Evolutionary conservation across 2,329 filamentous ascomycete genomes (phyloP), one percentile per base, ranked within the genome.

Genomic region (Fusarium buxicola): DNA sequence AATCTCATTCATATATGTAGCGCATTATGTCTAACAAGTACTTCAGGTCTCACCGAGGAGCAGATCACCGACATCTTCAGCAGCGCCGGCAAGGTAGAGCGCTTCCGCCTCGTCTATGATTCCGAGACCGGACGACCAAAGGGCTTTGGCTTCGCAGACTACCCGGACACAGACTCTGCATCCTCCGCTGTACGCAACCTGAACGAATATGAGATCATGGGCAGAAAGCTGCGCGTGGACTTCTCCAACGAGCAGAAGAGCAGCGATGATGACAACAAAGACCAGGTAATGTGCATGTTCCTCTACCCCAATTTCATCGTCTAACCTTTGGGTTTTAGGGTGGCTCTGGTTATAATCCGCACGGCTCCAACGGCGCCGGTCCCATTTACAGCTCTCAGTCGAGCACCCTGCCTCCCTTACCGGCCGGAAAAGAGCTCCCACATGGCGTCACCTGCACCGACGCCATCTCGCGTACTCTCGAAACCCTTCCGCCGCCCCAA

Each of bases 101-200:
- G 91, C 75, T 98, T 98, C 76, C 88, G 94, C 48, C 85, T 98
- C 44, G 94, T 98, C 65, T 96, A 97, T 78, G 96, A 98, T 80
- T 91, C 93, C 49, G 94, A 98, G 73, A 97, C 94, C 3, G 94
- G 94, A 36, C 89, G 92, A 54, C 94, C 95, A 1, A 98, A 97
- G 77, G 95, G 95, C 15, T 99, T 97, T 75, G 95, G 95, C 31
- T 99, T 98, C 72, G 92, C 94, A 72, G 94, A 98, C 75, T 99
- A 96, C 74, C 91, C 92, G 52, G 95, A 98, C 73, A 89, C 35
- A 88, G 87, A 89, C 70, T 89, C 93, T 24, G 95, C 95, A 28
- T 92, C 94, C 32, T 96, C 93, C 3, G 95, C 95, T 3, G 94
- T 98, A 43, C 90, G 94, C 69, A 98, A 99, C 74, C 82, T 98